These are phyloP conservation scores for Lagenaria siceraria DNA, from an alignment of 306 rosid genomes.

Conservation along the genomic window DNA sequence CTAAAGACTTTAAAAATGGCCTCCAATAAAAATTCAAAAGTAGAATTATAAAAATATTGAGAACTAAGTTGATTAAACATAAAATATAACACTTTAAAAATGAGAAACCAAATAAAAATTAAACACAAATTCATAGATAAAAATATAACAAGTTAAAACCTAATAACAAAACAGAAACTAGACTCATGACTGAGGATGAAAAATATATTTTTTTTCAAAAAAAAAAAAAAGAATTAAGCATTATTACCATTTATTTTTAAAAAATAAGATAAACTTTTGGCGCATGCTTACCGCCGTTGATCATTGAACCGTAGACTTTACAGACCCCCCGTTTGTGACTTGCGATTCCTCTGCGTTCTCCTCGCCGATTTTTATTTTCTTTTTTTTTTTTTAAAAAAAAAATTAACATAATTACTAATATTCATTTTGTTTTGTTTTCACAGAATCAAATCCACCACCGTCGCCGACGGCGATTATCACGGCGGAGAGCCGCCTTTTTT, in stretches of 20 bases:
- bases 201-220: too few species aligned
- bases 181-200: too few species aligned
- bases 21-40: too few species aligned
- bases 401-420: not conserved
- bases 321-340: not conserved
- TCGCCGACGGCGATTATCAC: not conserved
- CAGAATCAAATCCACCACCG: not conserved
- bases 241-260: not conserved
- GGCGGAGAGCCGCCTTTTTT: not conserved
- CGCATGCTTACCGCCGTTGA: constrained; percentile 43
- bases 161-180: too few species aligned
- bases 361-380: not conserved
- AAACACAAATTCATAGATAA: too few species aligned
- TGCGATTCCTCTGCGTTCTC: not conserved
- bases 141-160: too few species aligned
- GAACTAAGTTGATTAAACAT: too few species aligned
- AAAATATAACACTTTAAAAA: too few species aligned
- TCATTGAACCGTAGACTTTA: constrained; percentile 22
- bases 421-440: not conserved
- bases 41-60: too few species aligned
- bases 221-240: not conserved
- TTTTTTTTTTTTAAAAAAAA: not conserved
- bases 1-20: too few species aligned
- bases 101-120: too few species aligned
- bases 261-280: not conserved